Evolutionary conservation across 352 stramenopile genomes (phyloP), one percentile per base, ranked within the genome.

Genomic region (Phytophthora colocasiae): DNA sequence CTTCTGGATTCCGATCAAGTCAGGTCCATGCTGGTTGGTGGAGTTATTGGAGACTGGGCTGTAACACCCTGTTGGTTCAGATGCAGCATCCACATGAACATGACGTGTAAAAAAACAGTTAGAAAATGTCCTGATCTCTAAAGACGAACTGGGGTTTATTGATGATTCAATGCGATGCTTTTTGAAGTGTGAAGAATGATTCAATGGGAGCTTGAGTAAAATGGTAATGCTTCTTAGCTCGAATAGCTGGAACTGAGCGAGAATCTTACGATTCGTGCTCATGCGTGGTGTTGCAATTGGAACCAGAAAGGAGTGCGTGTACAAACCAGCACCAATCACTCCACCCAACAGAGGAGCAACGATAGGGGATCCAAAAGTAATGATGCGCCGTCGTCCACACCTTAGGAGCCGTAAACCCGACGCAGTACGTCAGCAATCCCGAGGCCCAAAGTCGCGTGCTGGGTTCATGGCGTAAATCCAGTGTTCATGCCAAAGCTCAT

Each of bases 401-500:
- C 19, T 69, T 69, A 15, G 60, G n/a, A 69, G 43, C 60, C 60
- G 12, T 63, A 69, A 0, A 52, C 60, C 8, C n/a, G n/a, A 57
- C 60, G 11, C 50, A 38, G 19, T 52, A 58, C 27, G 60, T 69
- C 14, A 69, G 22, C 10, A 69, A 34, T 0, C n/a, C n/a, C 60
- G 53, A 39, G 60, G 60, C 17, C 60, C 60, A 8, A 69, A 58
- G 45, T 69, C 60, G 9, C 60, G 60, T n/a, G 60, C 60, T 1
- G 60, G 60, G 45, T 69, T 69, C 52, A 69, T 58, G 10, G 60
- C 60, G 15, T 69, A 69, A 0, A n/a, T n/a, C 60, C 60, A 22
- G 60, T 68, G 36, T 68, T 68, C 60, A 68, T 68, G 14, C 60
- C 60, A 38, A 69, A 58, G 6, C 52, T 58, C 60, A 69, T 69